Evolutionary conservation across 805 yeast species (phyloP).

Genomic region (Metschnikowia drakensbergensis): DNA sequence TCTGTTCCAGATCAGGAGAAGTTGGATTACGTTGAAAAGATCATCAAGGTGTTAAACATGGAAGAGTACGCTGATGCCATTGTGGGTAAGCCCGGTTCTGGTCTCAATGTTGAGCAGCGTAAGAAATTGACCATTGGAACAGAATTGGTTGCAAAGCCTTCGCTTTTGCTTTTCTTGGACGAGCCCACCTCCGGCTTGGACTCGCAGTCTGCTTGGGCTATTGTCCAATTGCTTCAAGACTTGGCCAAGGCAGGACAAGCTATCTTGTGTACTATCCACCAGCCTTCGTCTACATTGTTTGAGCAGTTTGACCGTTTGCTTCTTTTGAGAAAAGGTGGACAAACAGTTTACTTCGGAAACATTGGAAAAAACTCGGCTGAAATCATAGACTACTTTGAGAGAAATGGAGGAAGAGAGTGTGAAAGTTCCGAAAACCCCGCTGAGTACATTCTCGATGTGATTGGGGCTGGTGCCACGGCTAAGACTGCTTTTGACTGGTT

Average conservation of each 20-base stretch:
- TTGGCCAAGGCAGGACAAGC: conserved; percentile 53
- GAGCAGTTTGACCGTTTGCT: conserved; percentile 61
- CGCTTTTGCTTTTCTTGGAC: conserved; percentile 46
- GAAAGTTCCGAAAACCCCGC: conserved; percentile 16
- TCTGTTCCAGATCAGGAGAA: conserved; percentile 42
- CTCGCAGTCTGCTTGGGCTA: conserved; percentile 53
- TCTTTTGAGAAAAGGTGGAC: conserved; percentile 31
- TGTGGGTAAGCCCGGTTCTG: conserved; percentile 44
- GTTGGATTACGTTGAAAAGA: conserved; percentile 48
- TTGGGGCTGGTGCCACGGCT: conserved; percentile 20
- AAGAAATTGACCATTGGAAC: conserved; percentile 54
- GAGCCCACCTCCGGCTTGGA: conserved; percentile 43
- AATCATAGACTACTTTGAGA: conserved; percentile 14
- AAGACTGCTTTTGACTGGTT: conserved; percentile 13
- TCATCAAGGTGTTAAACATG: conserved; percentile 51
- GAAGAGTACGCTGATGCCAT: conserved; percentile 50
- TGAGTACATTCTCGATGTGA: conserved; percentile 18
- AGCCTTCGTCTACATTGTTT: conserved; percentile 46
- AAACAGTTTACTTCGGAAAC: conserved; percentile 19
- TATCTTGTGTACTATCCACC: conserved; percentile 56
- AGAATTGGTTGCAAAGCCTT: conserved; percentile 53
- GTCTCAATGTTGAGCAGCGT: conserved; percentile 53
- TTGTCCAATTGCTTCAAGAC: conserved; percentile 47
- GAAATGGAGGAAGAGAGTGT: conserved; percentile 15
- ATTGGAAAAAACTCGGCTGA: conserved; percentile 13